These are phyloP conservation scores for Agastache rugosa DNA, from an alignment of 257 asterid genomes.

Conservation along the genomic window DNA sequence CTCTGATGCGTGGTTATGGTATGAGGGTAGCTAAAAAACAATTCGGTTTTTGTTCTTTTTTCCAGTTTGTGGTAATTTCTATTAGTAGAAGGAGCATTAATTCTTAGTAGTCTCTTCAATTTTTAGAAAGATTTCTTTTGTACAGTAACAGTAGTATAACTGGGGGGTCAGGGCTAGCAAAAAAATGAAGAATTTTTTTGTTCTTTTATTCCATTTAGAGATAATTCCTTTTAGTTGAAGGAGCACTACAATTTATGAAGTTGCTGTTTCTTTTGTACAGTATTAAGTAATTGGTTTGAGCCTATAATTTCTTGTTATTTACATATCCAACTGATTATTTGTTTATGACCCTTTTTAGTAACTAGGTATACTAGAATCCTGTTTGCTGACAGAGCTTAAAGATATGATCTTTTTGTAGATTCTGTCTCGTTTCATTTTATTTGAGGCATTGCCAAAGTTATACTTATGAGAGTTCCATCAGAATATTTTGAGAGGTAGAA, in stretches of 20 bases:
- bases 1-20: constrained; percentile 15
- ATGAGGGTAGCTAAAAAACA: neutral
- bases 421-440: constrained; percentile 4
- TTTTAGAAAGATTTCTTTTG: constrained; percentile 2
- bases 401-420: constrained; percentile 25
- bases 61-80: constrained; percentile 5
- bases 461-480: neutral
- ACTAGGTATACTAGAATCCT: constrained; percentile 7
- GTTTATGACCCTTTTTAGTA: neutral
- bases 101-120: constrained; percentile 5
- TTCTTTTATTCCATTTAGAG: neutral
- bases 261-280: neutral
- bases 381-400: constrained; percentile 4
- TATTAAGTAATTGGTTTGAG: constrained; percentile 20
- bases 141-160: neutral
- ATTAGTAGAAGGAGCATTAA: neutral
- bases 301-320: constrained; percentile 6
- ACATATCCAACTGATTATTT: constrained; percentile 22
- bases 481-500: constrained; percentile 3
- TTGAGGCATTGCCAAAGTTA: constrained; percentile 20
- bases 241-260: neutral
- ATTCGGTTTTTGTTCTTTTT: neutral
- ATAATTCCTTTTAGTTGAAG: neutral
- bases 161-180: neutral
- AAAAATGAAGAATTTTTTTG: neutral